phyloP scores from a whole-genome alignment of 345 rosid genomes.

The Eucalyptus grandis region DNA sequence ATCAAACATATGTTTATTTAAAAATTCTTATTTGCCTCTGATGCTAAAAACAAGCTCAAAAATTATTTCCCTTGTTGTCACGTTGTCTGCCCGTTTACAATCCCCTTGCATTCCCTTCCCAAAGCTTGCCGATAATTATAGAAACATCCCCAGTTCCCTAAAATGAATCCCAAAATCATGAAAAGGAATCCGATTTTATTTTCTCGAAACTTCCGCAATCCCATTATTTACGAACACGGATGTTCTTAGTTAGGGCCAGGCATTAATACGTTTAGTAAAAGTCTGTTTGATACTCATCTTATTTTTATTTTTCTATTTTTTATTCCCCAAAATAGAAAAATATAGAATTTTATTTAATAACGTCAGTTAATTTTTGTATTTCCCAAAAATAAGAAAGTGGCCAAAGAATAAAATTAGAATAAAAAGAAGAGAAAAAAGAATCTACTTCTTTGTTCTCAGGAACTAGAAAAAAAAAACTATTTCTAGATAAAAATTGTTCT shows the following conservation, averaged over 20 bases:
- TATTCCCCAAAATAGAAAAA: no score
- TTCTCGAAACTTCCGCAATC: neutral
- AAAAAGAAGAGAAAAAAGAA: no score
- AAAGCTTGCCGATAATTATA: neutral
- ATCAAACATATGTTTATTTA: neutral
- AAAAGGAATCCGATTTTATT: neutral
- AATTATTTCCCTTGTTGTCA: neutral
- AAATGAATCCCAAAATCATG: neutral
- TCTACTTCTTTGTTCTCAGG: no score
- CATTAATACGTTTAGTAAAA: no score
- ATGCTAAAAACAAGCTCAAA: neutral
- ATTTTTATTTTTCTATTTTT: no score
- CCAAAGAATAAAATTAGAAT: no score
- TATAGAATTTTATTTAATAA: no score
- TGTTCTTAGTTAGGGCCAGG: neutral
- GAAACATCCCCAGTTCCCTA: neutral
- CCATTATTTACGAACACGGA: neutral
- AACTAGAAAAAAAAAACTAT: no score
- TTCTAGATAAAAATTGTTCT: rapidly evolving
- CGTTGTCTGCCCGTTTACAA: neutral
- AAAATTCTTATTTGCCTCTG: neutral
- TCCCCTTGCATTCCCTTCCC: neutral
- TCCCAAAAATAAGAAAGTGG: no score
- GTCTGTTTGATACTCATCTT: no score
- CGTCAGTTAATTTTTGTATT: no score